A percentile compares a stretch with the other conserved stretches of the same genome.
Evolutionary conservation across 176 grass and related monocot genomes (phyloP).

Genomic region (Typha latifolia): DNA sequence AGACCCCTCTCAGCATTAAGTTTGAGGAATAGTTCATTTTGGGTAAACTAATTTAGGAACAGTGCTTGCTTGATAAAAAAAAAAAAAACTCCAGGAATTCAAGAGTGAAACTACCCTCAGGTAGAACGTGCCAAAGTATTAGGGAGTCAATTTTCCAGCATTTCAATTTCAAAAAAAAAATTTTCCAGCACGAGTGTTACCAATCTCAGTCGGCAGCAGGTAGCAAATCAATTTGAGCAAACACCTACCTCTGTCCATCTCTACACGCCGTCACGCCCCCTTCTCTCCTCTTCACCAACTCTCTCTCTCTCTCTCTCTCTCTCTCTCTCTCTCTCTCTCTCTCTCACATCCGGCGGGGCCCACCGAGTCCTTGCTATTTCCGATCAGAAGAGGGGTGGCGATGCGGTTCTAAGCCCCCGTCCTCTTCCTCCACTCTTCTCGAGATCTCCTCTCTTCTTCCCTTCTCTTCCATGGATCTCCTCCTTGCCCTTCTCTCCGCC

Average conservation of each 20-base stretch:
- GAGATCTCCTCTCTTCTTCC: constrained; percentile 23
- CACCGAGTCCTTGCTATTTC: neutral
- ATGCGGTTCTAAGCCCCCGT: constrained; percentile 29
- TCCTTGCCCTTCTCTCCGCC: constrained; percentile 15
- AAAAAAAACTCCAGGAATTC: no score
- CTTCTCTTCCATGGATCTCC: constrained; percentile 59
- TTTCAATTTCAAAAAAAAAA: no score
- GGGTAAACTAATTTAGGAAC: no score
- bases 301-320: neutral
- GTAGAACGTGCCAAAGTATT: no score
- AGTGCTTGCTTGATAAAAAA: no score
- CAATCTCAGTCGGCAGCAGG: neutral
- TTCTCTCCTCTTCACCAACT: no score
- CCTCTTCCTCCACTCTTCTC: constrained; percentile 6
- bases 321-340: neutral
- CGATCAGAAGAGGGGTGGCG: neutral
- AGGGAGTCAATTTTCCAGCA: no score
- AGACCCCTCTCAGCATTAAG: no score
- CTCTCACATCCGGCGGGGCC: neutral
- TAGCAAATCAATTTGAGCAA: neutral
- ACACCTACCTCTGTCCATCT: neutral
- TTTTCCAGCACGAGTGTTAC: neutral
- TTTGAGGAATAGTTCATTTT: no score
- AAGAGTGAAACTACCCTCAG: no score
- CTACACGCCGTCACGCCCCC: no score